These are phyloP conservation scores for Silene uniflora DNA, from an alignment of 148 eudicot genomes.

Conservation along the genomic window DNA sequence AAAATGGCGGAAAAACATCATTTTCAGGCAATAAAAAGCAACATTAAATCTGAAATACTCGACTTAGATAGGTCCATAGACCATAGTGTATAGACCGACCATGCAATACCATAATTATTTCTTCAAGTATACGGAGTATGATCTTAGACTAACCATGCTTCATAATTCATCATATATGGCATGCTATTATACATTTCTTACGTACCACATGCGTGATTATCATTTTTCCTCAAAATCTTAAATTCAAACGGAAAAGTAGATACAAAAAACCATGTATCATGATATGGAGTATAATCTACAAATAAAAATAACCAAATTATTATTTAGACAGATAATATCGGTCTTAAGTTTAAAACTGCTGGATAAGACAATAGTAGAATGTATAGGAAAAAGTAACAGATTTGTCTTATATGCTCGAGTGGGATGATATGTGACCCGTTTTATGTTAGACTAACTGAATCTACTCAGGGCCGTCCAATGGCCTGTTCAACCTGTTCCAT, in stretches of 20 bases:
- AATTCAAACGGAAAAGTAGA: neutral
- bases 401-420: too few relatives aligned
- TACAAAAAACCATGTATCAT: neutral
- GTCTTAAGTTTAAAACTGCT: too few relatives aligned
- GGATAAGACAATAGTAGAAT: too few relatives aligned
- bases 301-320: too few relatives aligned
- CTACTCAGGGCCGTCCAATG: too few relatives aligned
- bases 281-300: too few relatives aligned
- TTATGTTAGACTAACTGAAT: too few relatives aligned
- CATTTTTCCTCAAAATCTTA: neutral
- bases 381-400: too few relatives aligned
- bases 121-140: neutral
- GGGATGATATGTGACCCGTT: too few relatives aligned
- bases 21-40: conserved; percentile 16
- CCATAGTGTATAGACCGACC: neutral
- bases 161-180: conserved; percentile 12
- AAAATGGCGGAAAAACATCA: conserved; percentile 16
- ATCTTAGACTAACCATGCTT: conserved; percentile 4
- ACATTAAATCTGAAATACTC: conserved; percentile 4
- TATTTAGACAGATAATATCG: too few relatives aligned
- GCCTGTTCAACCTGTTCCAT: too few relatives aligned
- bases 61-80: conserved; percentile 15
- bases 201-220: conserved; percentile 27
- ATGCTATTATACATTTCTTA: conserved; percentile 18
- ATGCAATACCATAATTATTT: neutral